phyloP scores from a whole-genome alignment of 257 asterid genomes.

The Nicotiana attenuata region DNA sequence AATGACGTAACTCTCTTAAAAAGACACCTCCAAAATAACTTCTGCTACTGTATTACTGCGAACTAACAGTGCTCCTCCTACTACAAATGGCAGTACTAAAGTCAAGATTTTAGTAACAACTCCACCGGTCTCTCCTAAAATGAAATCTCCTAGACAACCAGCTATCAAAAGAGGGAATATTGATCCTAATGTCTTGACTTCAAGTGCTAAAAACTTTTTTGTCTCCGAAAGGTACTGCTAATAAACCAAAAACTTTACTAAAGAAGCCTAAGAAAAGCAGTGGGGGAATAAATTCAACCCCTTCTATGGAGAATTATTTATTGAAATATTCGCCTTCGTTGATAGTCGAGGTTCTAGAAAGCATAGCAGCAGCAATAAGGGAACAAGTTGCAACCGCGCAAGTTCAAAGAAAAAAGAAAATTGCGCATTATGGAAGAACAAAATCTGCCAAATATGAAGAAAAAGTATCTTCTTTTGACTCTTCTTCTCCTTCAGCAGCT shows the following conservation, averaged over 20 bases:
- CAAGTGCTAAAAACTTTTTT: conserved; percentile 22
- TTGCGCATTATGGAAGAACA: conserved; percentile 74
- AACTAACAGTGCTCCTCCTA: no score
- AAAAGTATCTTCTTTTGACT: conserved; percentile 14
- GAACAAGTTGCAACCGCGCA: conserved; percentile 64
- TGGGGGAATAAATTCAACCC: neutral
- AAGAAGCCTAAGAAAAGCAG: conserved; percentile 32
- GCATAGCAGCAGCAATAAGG: conserved; percentile 69
- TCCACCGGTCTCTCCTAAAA: no score
- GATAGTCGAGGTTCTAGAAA: conserved; percentile 46
- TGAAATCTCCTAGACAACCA: no score
- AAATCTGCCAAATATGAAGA: conserved; percentile 35
- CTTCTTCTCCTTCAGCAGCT: conserved; percentile 7
- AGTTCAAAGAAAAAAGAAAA: conserved; percentile 53
- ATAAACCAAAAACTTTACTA: neutral
- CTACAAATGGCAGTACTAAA: no score
- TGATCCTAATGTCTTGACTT: conserved; percentile 10
- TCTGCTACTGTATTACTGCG: no score
- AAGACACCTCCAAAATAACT: no score
- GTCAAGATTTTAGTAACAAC: no score
- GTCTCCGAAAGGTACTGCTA: neutral
- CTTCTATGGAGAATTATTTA: conserved; percentile 4
- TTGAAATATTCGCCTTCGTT: conserved; percentile 31
- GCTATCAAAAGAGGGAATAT: no score
- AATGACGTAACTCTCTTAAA: no score